phyloP scores from a whole-genome alignment of 306 rosid species.

The Cicer pinnatifidum region DNA sequence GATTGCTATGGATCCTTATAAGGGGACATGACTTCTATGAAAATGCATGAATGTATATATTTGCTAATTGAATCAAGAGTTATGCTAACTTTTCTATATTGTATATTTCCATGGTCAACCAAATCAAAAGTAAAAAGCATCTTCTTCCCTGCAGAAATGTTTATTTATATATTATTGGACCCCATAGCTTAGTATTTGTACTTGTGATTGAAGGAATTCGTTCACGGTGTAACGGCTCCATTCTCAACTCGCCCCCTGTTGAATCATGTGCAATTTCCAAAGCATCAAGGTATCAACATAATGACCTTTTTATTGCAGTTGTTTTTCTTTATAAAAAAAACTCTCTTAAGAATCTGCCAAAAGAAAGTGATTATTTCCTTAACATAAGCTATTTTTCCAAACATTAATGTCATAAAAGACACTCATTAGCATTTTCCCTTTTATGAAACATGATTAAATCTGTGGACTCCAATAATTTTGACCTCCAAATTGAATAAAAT shows the following conservation, averaged over 20 bases:
- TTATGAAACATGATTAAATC: conserved; percentile 8
- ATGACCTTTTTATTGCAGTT: conserved; percentile 22
- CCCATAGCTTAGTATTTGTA: conserved; percentile 37
- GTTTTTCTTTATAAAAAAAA: background rate
- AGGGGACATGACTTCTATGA: conserved; percentile 27
- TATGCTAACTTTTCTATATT: conserved; percentile 30
- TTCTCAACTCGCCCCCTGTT: conserved; percentile 64
- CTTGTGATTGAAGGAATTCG: conserved; percentile 66
- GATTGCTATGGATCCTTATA: conserved; percentile 17
- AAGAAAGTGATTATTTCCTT: conserved; percentile 9
- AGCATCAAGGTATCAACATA: conserved; percentile 71
- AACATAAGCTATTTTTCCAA: conserved; percentile 14
- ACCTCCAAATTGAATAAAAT: conserved; percentile 13
- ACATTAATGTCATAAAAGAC: conserved; percentile 1
- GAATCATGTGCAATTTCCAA: conserved; percentile 69
- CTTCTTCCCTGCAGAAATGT: conserved; percentile 2
- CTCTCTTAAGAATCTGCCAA: background rate
- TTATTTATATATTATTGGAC: conserved; percentile 19
- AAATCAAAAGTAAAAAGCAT: background rate
- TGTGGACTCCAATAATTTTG: conserved; percentile 3
- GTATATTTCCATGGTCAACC: conserved; percentile 15
- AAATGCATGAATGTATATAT: conserved; percentile 30
- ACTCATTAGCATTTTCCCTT: background rate
- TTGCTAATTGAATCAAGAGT: conserved; percentile 32
- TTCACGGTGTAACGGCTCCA: conserved; percentile 65